phyloP scores from a whole-genome alignment of 352 stramenopile species.

The Lagenidium giganteum region DNA sequence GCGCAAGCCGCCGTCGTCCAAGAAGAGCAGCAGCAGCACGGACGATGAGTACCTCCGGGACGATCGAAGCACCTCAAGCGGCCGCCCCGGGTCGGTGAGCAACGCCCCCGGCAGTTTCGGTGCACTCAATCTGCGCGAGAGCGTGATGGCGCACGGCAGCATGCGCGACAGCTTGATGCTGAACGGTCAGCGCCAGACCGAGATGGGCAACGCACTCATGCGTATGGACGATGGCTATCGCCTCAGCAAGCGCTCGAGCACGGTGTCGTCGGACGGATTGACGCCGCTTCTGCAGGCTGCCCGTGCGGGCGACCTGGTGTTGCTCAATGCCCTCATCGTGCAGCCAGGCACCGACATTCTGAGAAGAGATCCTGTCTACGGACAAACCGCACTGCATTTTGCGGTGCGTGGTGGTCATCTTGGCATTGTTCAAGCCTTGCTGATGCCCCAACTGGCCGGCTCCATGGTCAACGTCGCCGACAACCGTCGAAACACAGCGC shows the following conservation, averaged over 20 bases:
- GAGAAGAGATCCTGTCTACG: slow-evolving; percentile 55
- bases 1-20: too few species aligned
- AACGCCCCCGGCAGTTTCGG: too few species aligned
- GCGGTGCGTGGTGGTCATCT: slow-evolving; percentile 59
- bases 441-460: slow-evolving; percentile 53
- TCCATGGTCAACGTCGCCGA: slow-evolving; percentile 73
- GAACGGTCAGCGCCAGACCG: slow-evolving; percentile 27
- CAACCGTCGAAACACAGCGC: slow-evolving; percentile 54
- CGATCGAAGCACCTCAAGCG: too few species aligned
- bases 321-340: slow-evolving; percentile 66
- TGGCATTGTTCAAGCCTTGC: slow-evolving; percentile 55
- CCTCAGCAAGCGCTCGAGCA: slow-evolving; percentile 26
- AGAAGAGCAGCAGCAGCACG: too few species aligned
- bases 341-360: slow-evolving; percentile 66
- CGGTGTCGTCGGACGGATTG: slow-evolving; percentile 39
- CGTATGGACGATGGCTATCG: slow-evolving; percentile 66
- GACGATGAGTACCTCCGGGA: too few species aligned
- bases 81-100: too few species aligned
- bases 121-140: too few species aligned
- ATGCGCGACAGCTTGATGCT: slow-evolving; percentile 15
- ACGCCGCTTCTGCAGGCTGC: slow-evolving; percentile 63
- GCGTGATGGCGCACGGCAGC: slow-evolving; percentile 7
- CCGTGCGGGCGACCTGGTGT: slow-evolving; percentile 50
- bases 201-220: slow-evolving; percentile 69
- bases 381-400: slow-evolving; percentile 68